Evolutionary conservation across 2,329 filamentous ascomycete species (phyloP).

Genomic region (Penicillium crustosum): DNA sequence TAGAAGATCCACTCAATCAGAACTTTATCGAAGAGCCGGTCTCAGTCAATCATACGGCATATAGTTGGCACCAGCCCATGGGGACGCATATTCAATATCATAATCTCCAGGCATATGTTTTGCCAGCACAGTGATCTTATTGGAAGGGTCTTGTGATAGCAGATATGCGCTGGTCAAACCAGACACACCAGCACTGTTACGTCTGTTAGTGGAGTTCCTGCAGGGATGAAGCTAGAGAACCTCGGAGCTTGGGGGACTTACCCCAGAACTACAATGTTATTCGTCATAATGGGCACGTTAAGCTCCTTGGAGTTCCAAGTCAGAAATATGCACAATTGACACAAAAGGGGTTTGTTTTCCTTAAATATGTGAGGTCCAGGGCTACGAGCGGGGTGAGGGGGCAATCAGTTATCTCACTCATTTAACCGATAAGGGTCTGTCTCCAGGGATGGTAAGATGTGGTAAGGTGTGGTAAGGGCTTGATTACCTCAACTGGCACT

Average conservation of each 20-base stretch:
- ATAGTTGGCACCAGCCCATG: conserved; percentile 83
- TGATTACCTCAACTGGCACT: background rate
- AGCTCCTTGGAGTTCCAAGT: background rate
- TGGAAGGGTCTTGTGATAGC: conserved; percentile 56
- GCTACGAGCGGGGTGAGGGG: conserved; percentile 17
- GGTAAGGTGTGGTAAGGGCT: background rate
- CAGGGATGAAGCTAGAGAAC: background rate
- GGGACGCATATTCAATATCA: conserved; percentile 84
- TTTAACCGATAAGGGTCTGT: conserved; percentile 8
- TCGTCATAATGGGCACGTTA: conserved; percentile 30
- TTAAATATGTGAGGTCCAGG: background rate
- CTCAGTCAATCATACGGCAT: conserved; percentile 58
- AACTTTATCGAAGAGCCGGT: conserved; percentile 1
- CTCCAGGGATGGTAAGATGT: background rate
- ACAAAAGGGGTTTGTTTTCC: background rate
- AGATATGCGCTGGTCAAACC: conserved; percentile 65
- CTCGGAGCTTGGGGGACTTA: conserved; percentile 20
- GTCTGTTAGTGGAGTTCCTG: conserved; percentile 8
- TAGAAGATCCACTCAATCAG: background rate
- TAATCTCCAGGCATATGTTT: conserved; percentile 95
- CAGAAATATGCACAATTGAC: background rate
- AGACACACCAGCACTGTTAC: conserved; percentile 60
- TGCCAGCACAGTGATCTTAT: conserved; percentile 69
- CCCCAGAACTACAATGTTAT: conserved; percentile 45
- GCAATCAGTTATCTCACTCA: conserved; percentile 6